phyloP scores from a whole-genome alignment of 2,329 filamentous ascomycete species.

The Teratosphaeria destructans region DNA sequence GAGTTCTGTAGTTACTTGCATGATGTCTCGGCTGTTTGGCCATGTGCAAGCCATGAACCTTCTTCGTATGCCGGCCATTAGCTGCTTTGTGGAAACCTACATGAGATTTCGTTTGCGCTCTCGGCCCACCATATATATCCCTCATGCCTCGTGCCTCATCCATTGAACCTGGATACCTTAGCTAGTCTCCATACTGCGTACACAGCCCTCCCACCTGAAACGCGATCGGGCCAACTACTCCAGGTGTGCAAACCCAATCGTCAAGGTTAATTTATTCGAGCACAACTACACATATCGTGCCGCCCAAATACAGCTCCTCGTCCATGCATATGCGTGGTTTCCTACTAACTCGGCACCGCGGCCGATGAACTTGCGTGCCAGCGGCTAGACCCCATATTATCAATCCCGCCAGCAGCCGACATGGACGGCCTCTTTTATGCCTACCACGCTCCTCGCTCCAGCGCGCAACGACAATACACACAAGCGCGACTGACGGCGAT shows the following conservation, averaged over 20 bases:
- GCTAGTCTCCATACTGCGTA: too few species aligned
- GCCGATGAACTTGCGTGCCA: not conserved
- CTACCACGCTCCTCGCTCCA: constrained; percentile 10
- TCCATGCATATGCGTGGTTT: not conserved
- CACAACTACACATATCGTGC: not conserved
- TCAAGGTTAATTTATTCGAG: not conserved
- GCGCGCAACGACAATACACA: constrained; percentile 8
- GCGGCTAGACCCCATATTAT: not conserved
- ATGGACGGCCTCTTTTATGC: constrained; percentile 10
- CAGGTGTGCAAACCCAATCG: not conserved
- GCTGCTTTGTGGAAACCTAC: not conserved
- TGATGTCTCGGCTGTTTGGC: not conserved
- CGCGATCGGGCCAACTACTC: not conserved
- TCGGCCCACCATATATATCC: not conserved
- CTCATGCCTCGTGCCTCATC: not conserved
- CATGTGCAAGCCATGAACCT: not conserved
- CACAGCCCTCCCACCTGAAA: not conserved
- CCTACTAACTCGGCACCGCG: not conserved
- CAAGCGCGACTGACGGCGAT: constrained; percentile 9
- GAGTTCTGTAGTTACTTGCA: not conserved
- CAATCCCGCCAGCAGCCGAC: not conserved
- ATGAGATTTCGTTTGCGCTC: not conserved
- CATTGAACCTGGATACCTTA: not conserved
- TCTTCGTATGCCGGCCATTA: not conserved
- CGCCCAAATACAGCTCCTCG: not conserved